These are phyloP conservation scores for Calendula officinalis DNA, from an alignment of 129 eudicot genomes.

Conservation along the genomic window DNA sequence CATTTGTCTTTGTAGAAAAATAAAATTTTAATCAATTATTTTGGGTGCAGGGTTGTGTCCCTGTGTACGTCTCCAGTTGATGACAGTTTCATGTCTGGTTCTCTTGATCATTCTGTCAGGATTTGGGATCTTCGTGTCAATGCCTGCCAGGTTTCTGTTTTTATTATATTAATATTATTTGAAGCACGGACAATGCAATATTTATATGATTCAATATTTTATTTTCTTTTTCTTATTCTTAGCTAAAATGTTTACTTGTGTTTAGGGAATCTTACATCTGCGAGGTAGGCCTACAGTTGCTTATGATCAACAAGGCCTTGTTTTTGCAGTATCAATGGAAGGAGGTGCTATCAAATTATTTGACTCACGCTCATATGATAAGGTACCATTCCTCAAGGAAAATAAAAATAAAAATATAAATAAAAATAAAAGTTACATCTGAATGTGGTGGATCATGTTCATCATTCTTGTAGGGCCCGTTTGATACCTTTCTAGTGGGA, in stretches of 20 bases:
- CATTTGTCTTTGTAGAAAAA: neutral
- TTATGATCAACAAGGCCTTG: constrained; percentile 97
- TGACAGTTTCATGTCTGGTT: constrained; percentile 97
- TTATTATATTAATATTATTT: neutral
- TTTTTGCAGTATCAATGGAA: constrained; percentile 99
- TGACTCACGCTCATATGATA: constrained; percentile 92
- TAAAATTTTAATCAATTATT: neutral
- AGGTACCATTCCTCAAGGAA: constrained; percentile 40
- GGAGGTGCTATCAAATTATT: constrained; percentile 95
- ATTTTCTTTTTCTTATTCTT: neutral
- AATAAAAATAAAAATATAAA: neutral
- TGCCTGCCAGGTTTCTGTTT: constrained; percentile 85
- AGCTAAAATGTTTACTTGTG: constrained; percentile 13
- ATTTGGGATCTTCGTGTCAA: constrained; percentile 99
- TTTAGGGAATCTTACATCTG: constrained; percentile 83
- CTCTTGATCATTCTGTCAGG: constrained; percentile 88
- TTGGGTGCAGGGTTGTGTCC: constrained; percentile 77
- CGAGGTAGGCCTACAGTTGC: constrained; percentile 97
- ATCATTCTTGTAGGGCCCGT: constrained; percentile 66
- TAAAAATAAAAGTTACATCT: neutral
- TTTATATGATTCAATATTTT: constrained; percentile 5
- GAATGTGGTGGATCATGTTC: constrained; percentile 7
- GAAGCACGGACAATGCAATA: constrained; percentile 4
- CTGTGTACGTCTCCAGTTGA: constrained; percentile 94
- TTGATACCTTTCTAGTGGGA: constrained; percentile 93